A percentile compares a stretch with the other conserved stretches of the same genome.
Conservation (phyloP, 1,139 yeast genomes). For the Candida albicans region DNA sequence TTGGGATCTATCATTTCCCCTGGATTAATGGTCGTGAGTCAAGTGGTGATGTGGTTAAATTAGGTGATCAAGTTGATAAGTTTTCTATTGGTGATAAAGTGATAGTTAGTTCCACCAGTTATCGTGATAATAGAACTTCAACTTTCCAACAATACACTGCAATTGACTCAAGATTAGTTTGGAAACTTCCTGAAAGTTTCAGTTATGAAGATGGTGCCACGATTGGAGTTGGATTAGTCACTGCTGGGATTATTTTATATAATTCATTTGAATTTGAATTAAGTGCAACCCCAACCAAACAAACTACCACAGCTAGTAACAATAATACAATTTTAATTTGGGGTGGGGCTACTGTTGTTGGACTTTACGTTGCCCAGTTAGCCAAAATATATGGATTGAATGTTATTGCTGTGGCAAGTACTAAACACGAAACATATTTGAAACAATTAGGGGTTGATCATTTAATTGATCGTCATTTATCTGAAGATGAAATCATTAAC, state of each 20-base stretch:
- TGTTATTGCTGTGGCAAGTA: slow-evolving; percentile 42
- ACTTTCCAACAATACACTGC: slow-evolving; percentile 49
- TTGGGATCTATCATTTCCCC: slow-evolving; percentile 49
- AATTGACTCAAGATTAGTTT: slow-evolving; percentile 42
- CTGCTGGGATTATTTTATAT: slow-evolving; percentile 41
- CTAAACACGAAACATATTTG: slow-evolving; percentile 31
- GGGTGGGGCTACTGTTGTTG: slow-evolving; percentile 53
- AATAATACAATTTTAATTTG: slow-evolving; percentile 35
- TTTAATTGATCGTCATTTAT: slow-evolving; percentile 35
- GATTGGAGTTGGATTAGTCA: slow-evolving; percentile 48
- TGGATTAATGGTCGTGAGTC: slow-evolving; percentile 53
- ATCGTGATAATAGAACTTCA: slow-evolving; percentile 46
- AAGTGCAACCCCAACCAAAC: slow-evolving; percentile 1
- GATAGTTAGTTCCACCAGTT: slow-evolving; percentile 44
- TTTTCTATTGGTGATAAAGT: slow-evolving; percentile 36
- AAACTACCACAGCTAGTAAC: neutral
- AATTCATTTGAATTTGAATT: slow-evolving; percentile 29
- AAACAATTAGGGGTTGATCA: slow-evolving; percentile 38
- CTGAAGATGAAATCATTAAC: slow-evolving; percentile 21
- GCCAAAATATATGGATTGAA: slow-evolving; percentile 40
- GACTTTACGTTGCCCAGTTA: slow-evolving; percentile 41
- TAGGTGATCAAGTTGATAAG: slow-evolving; percentile 30
- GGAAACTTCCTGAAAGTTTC: slow-evolving; percentile 35
- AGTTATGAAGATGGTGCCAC: slow-evolving; percentile 43
- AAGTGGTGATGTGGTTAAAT: slow-evolving; percentile 37